Percentiles rank a stretch among this genome's conserved stretches.
These are phyloP conservation scores for Cercis canadensis DNA, from an alignment of 306 rosid species.

Conservation along the genomic window DNA sequence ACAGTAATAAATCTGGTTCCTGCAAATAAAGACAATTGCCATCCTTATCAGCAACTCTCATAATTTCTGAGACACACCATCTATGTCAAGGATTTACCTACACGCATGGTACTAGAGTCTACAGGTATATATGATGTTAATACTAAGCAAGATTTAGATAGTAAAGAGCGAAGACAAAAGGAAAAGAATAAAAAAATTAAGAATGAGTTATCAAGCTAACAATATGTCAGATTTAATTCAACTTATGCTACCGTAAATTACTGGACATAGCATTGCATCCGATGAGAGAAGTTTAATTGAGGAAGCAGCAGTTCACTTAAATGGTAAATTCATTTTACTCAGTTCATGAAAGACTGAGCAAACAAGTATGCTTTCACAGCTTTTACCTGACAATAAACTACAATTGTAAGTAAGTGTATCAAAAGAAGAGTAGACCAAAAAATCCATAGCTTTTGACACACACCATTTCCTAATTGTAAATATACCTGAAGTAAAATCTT, in stretches of 20 bases:
- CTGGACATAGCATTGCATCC: not conserved
- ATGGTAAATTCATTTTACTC: not conserved
- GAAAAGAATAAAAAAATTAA: not conserved
- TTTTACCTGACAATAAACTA: constrained; percentile 3
- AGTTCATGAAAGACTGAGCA: not conserved
- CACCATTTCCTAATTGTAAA: constrained; percentile 8
- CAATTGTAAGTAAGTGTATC: not conserved
- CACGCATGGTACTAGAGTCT: not conserved
- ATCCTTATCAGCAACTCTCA: constrained; percentile 16
- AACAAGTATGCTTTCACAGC: not conserved
- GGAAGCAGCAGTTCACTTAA: constrained; percentile 8
- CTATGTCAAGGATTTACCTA: constrained; percentile 17
- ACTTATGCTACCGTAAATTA: not conserved
- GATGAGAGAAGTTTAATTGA: constrained; percentile 2
- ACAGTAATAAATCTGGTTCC: constrained; percentile 92
- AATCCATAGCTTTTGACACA: constrained; percentile 8
- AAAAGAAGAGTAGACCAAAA: not conserved
- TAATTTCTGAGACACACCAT: constrained; percentile 17
- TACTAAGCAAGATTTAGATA: constrained; percentile 21
- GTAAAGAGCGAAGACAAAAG: not conserved
- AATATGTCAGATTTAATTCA: not conserved
- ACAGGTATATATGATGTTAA: constrained; percentile 4
- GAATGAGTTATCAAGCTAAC: not conserved
- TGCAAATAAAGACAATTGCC: constrained; percentile 48
- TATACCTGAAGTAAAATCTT: constrained; percentile 93